Conservation (phyloP, 768 basidiomycete genomes). For the Trametes elegans region DNA sequence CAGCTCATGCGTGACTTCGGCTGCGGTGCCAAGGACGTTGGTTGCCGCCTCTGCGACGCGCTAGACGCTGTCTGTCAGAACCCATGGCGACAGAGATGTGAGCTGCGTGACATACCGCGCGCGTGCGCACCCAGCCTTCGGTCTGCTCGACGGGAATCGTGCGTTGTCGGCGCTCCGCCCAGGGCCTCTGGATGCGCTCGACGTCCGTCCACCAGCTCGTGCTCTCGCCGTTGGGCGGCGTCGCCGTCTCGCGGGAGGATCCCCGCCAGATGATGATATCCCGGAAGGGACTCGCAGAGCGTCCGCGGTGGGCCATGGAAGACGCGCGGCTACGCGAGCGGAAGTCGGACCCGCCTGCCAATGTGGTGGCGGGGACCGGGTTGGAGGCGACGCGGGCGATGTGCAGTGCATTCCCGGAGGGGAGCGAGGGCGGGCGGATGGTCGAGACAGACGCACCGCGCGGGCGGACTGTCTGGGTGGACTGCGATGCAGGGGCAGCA, state of each 20-base stretch:
- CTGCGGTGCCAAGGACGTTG: constrained; percentile 41
- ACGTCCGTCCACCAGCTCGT: constrained; percentile 27
- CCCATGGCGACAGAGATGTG: no score
- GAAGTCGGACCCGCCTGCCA: constrained; percentile 9
- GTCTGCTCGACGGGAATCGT: constrained; percentile 29
- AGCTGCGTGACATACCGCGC: constrained; percentile 23
- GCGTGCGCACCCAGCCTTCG: constrained; percentile 28
- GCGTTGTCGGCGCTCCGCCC: constrained; percentile 26
- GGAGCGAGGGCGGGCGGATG: constrained; percentile 18
- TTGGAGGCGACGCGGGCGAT: constrained; percentile 15
- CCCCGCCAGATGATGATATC: constrained; percentile 15
- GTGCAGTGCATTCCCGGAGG: constrained; percentile 10
- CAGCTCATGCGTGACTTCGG: constrained; percentile 43
- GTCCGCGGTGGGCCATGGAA: constrained; percentile 4
- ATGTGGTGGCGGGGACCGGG: constrained; percentile 3
- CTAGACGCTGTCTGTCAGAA: no score
- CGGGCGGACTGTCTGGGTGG: not conserved
- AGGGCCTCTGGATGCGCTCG: constrained; percentile 24
- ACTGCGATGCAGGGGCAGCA: constrained; percentile 2
- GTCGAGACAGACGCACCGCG: constrained; percentile 24
- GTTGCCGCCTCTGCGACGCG: constrained; percentile 25
- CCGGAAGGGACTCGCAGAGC: constrained; percentile 20
- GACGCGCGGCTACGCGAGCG: constrained; percentile 18
- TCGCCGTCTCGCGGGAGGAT: constrained; percentile 3
- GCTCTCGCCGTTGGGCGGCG: constrained; percentile 21